Conservation (phyloP, 345 rosid species). For the Hevea brasiliensis region DNA sequence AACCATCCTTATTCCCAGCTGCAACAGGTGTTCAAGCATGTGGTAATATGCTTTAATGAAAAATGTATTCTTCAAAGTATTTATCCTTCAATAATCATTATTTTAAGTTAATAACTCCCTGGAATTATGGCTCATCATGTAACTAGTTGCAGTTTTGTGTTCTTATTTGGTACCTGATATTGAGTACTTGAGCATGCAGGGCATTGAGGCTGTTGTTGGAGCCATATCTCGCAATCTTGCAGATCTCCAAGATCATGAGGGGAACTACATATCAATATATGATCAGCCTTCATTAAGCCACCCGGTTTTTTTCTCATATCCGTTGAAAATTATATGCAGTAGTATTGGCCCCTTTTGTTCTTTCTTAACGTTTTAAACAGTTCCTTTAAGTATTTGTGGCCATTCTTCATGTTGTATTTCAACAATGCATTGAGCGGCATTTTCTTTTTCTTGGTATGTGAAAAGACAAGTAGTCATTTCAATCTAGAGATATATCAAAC, state of each 20-base stretch:
- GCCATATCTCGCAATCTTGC: conserved; percentile 95
- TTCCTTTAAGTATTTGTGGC: not conserved
- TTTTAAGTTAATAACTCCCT: not conserved
- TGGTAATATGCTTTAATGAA: conserved; percentile 49
- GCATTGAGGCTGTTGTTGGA: conserved; percentile 95
- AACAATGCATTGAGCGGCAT: not conserved
- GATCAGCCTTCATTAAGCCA: conserved; percentile 80
- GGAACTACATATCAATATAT: conserved; percentile 85
- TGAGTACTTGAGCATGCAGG: conserved; percentile 45
- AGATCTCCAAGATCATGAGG: conserved; percentile 85
- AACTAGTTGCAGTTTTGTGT: not conserved
- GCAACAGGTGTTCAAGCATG: conserved; percentile 97
- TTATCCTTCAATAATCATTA: not conserved
- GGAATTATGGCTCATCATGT: not conserved
- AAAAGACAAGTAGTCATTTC: not conserved
- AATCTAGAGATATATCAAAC: not conserved
- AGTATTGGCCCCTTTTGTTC: conserved; percentile 15
- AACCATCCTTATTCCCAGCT: conserved; percentile 98
- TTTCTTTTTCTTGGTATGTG: not conserved
- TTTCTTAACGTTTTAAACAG: not conserved
- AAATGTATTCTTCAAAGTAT: conserved; percentile 9
- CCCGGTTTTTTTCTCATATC: conserved; percentile 51
- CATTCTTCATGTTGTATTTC: not conserved
- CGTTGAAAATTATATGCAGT: conserved; percentile 15
- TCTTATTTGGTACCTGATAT: not conserved